Evolutionary conservation across 2,329 filamentous ascomycete species (phyloP), one percentile per base, ranked within the genome.

Genomic region (Trichoderma polysporum): DNA sequence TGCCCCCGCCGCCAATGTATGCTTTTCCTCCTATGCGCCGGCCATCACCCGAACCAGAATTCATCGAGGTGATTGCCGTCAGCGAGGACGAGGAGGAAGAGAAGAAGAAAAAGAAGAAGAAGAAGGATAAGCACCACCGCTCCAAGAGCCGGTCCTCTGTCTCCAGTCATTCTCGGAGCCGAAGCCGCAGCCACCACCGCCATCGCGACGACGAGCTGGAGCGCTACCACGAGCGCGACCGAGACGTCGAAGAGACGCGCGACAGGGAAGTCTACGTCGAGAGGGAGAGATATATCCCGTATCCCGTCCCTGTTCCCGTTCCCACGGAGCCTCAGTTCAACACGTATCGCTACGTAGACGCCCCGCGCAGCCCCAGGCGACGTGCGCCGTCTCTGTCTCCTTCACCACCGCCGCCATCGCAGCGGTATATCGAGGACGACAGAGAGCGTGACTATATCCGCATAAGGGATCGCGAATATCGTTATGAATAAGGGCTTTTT

Each of bases 331-430:
- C 77, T 39, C 71, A 75, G 68, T 81, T 81, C 69, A 84, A 85
- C 41, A 83, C 83, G 33, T 86, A 79, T 71, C 82, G 85, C 7
- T 86, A 86, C 70, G 79, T 86, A 57, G 83, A 86, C 67, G 83
- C 81, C 0, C 80, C 83, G 29, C 60, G 60, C 19, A 64, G 60
- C 37, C 60, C 60, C 19, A 76, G 81, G 59, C 75, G 27, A 4
- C 63, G 45, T 29, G 39, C 41, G 12, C 71, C 73, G 25, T 72
- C 75, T 50, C 70, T 75, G 53, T 70, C 79, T 68, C 76, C 77
- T 49, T 70, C 57, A n/a, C 49, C 60, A 29, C 49, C 73, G 10
- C 69, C 73, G 67, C 73, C 74, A 45, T 72, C 71, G 60, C 72
- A 68, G 71, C 77, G 71, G 70, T 76, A 73, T 75, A 77, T 76